Evolutionary conservation across 2,329 filamentous ascomycete genomes (phyloP), one percentile per base, ranked within the genome.

Genomic region (Trichophyton mentagrophytes): DNA sequence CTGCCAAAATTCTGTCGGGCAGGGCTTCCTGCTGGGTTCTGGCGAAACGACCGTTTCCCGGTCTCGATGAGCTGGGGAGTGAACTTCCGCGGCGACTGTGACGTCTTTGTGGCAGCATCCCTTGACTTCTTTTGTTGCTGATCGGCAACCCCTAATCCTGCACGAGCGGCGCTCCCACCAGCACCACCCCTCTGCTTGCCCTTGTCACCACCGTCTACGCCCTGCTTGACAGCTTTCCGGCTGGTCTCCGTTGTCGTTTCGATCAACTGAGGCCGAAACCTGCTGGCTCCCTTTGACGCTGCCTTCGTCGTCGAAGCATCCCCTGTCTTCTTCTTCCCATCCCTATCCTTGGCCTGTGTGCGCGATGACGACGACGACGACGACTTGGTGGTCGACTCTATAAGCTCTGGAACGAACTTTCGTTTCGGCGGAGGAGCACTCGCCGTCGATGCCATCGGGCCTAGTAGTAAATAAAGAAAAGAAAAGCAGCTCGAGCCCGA

Each of bases 41-140:
- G 81, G 67, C 84, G 84, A 64, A 87, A 83, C 38, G 85, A 84
- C 59, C 90, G 81, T 67, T 85, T 83, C 3, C 87, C 87, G 2
- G 88, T 91, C 72, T 92, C 89, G 64, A 95, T 85, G 60, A 95
- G 78, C 68, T 92, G 86, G 11, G 90, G 90, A 33, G 85, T 81
- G 71, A 95, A 95, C 47, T 79, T 76, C 3, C 66, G 64, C 7
- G 57, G 53, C 22, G 27, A 47, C 33, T 47, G 57, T 27, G 46
- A 47, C 46, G 36, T 25, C 53, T 51, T 49, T 20, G 22, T n/a
- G 11, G 22, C 44, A 13, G 17, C 40, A 33, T 46, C 57, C 57
- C 47, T 56, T n/a, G 49, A 22, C 20, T 44, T 51, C 55, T n/a
- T 44, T 44, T 44, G 40, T n/a, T 53, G 49, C 49, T 25, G 49